A percentile compares a stretch with the other conserved stretches of the same genome.
These are phyloP conservation scores for Tolypocladium pustulatum DNA, from an alignment of 2,329 filamentous ascomycete genomes.

Conservation along the genomic window DNA sequence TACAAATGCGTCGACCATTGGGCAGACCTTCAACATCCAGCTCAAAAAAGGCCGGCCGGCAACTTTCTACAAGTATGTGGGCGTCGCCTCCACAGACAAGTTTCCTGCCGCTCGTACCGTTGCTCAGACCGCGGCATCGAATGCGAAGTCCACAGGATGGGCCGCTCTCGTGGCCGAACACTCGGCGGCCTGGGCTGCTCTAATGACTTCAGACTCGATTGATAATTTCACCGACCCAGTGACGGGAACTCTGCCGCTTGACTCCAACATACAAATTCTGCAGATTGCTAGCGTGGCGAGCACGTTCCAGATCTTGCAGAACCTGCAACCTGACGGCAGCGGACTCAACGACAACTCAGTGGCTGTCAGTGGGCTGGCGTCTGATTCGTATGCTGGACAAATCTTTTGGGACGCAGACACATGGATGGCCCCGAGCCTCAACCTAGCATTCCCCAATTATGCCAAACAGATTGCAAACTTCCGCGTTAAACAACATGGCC, in stretches of 20 bases:
- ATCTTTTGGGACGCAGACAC: constrained; percentile 20
- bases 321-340: constrained; percentile 36
- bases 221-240: constrained; percentile 46
- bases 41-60: constrained; percentile 42
- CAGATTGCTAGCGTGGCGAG: constrained; percentile 43
- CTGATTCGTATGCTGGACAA: constrained; percentile 17
- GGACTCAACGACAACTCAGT: constrained; percentile 19
- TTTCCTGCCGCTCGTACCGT: constrained; percentile 45
- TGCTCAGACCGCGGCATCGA: constrained; percentile 43
- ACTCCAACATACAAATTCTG: constrained; percentile 43
- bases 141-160: constrained; percentile 39
- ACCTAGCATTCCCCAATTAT: constrained; percentile 13
- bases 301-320: constrained; percentile 45
- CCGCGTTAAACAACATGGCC: constrained; percentile 19
- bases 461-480: constrained; percentile 16
- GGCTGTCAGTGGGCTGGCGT: constrained; percentile 14
- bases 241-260: constrained; percentile 45
- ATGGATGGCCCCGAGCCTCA: constrained; percentile 16
- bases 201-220: constrained; percentile 51
- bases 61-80: constrained; percentile 56
- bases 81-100: constrained; percentile 57
- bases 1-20: constrained; percentile 52
- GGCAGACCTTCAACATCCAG: constrained; percentile 44
- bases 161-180: constrained; percentile 44
- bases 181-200: constrained; percentile 47